Conservation (phyloP, 2,329 filamentous ascomycete species). For the Cladosporium sp. region DNA sequence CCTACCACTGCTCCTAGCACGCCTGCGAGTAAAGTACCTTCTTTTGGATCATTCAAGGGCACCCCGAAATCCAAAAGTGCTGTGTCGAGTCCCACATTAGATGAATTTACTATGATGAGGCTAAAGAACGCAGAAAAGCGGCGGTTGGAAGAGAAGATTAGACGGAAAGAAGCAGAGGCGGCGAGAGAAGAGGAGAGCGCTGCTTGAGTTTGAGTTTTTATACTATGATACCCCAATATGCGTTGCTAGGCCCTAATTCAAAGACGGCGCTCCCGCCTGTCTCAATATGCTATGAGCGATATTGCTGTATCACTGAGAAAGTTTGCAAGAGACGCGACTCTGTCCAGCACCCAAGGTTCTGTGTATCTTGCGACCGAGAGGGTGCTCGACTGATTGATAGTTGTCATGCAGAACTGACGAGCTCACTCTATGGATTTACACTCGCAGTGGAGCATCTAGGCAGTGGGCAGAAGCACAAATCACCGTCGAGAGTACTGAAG, state of each 20-base stretch:
- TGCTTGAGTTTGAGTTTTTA: neutral
- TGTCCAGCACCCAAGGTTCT: neutral
- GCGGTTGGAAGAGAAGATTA: constrained; percentile 46
- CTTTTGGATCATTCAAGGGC: constrained; percentile 43
- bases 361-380: too few relatives aligned
- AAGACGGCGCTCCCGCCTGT: neutral
- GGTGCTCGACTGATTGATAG: too few relatives aligned
- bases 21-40: constrained; percentile 38
- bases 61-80: constrained; percentile 31
- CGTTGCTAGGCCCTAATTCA: neutral
- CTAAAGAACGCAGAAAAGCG: constrained; percentile 48
- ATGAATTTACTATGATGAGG: constrained; percentile 48
- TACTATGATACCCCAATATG: constrained; percentile 9
- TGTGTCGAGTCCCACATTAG: constrained; percentile 35
- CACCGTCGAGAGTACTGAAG: too few relatives aligned
- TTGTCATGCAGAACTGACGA: too few relatives aligned
- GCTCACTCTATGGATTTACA: neutral
- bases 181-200: neutral
- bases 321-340: neutral
- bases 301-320: neutral
- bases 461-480: too few relatives aligned
- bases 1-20: constrained; percentile 44
- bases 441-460: neutral
- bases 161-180: constrained; percentile 36
- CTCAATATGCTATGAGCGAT: neutral